Percentiles rank a stretch among this genome's conserved stretches.
Evolutionary conservation across 495 filamentous ascomycete species (phyloP).

Genomic region (Astrothelium subdiscretum): DNA sequence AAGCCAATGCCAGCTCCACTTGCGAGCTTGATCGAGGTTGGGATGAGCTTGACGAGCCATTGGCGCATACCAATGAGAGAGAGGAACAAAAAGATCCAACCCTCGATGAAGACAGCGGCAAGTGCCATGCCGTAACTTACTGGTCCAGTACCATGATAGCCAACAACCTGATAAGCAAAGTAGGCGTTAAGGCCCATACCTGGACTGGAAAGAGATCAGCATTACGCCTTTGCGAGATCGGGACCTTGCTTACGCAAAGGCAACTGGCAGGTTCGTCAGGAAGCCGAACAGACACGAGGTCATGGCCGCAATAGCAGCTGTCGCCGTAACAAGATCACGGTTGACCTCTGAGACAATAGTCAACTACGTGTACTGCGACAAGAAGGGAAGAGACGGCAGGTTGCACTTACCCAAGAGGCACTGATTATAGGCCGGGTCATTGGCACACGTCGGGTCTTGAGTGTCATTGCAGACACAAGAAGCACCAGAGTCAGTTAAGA

Average conservation of each 20-base stretch:
- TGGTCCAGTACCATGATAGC: slow-evolving; percentile 51
- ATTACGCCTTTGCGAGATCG: background rate
- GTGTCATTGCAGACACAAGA: slow-evolving; percentile 52
- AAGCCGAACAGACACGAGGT: slow-evolving; percentile 65
- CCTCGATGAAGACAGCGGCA: slow-evolving; percentile 76
- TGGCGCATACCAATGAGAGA: slow-evolving; percentile 67
- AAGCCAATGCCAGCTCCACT: slow-evolving; percentile 71
- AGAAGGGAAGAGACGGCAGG: no score
- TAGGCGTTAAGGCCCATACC: slow-evolving; percentile 82
- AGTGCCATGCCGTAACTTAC: slow-evolving; percentile 60
- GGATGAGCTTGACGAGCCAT: slow-evolving; percentile 69
- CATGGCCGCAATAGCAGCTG: slow-evolving; percentile 62
- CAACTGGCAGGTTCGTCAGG: slow-evolving; percentile 62
- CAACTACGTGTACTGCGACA: background rate
- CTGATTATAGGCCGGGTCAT: slow-evolving; percentile 40
- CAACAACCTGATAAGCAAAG: slow-evolving; percentile 74
- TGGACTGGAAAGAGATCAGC: slow-evolving; percentile 26
- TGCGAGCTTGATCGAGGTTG: slow-evolving; percentile 70
- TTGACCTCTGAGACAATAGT: slow-evolving; percentile 45
- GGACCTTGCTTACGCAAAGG: slow-evolving; percentile 38
- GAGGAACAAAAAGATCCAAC: slow-evolving; percentile 57
- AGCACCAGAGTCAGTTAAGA: slow-evolving; percentile 54
- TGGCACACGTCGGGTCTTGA: background rate
- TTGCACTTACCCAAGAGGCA: background rate
- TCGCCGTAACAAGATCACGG: slow-evolving; percentile 66